phyloP scores from a whole-genome alignment of 805 yeast species.

The Lipomyces anomalus region DNA sequence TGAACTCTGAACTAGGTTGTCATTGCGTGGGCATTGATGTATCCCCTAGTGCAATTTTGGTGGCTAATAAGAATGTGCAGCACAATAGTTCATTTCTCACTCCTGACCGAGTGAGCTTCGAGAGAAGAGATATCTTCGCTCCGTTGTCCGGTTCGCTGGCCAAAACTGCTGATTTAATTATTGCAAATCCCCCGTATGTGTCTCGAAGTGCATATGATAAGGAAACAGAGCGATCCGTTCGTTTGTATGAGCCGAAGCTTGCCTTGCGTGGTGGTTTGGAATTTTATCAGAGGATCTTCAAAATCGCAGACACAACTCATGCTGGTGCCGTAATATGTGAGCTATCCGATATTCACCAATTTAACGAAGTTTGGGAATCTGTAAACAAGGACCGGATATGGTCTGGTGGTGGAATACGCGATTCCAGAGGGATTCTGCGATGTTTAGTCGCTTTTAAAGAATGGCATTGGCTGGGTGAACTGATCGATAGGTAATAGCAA shows the following conservation, averaged over 20 bases:
- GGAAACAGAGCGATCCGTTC: conserved; percentile 59
- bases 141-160: neutral
- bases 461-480: conserved; percentile 13
- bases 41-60: conserved; percentile 45
- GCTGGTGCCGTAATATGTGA: conserved; percentile 69
- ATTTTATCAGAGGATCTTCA: conserved; percentile 56
- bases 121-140: conserved; percentile 9
- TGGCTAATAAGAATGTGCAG: conserved; percentile 45
- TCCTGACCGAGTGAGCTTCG: conserved; percentile 8
- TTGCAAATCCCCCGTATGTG: conserved; percentile 92
- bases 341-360: conserved; percentile 61
- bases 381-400: conserved; percentile 36
- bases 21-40: conserved; percentile 50
- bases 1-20: conserved; percentile 34
- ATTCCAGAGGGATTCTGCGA: conserved; percentile 38
- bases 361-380: conserved; percentile 35
- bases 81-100: conserved; percentile 5
- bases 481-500: neutral
- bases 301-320: conserved; percentile 38
- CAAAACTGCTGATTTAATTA: conserved; percentile 44
- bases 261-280: conserved; percentile 79
- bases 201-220: conserved; percentile 43
- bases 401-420: conserved; percentile 46
- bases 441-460: conserved; percentile 13
- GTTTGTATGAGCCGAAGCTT: conserved; percentile 61